Evolutionary conservation across 208 protist species (phyloP).

Genomic region (Acanthamoeba rhysodes): DNA sequence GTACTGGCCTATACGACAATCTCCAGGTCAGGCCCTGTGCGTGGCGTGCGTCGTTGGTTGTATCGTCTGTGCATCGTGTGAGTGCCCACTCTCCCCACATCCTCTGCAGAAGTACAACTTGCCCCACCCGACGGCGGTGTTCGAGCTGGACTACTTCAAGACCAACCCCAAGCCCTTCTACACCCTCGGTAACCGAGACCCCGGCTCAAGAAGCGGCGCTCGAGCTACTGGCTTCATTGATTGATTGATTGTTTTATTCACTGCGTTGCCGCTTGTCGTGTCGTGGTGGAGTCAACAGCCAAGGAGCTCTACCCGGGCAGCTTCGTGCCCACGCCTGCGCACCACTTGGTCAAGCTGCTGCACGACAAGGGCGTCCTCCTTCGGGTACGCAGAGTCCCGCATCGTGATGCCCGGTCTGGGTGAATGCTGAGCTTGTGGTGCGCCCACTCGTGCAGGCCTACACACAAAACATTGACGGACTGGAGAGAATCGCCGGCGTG

Average conservation of each 20-base stretch:
- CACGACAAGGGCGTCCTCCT: conserved; percentile 80
- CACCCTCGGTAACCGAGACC: conserved; percentile 34
- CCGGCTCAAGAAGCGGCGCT: background rate
- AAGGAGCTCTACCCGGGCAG: conserved; percentile 85
- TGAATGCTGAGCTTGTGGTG: background rate
- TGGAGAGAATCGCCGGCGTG: conserved; percentile 85
- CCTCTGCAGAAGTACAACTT: conserved; percentile 93
- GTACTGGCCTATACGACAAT: conserved; percentile 95
- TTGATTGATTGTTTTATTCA: conserved; percentile 90
- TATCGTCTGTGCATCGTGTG: background rate
- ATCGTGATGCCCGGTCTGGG: conserved; percentile 91
- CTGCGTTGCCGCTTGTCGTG: too few relatives aligned
- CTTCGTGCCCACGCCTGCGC: conserved; percentile 83
- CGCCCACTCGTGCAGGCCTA: conserved; percentile 85
- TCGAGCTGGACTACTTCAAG: conserved; percentile 86
- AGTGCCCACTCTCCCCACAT: background rate
- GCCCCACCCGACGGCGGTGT: conserved; percentile 89
- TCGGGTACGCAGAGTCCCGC: background rate
- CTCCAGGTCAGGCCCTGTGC: conserved; percentile 73
- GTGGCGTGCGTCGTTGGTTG: background rate
- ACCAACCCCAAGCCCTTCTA: conserved; percentile 82
- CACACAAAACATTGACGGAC: conserved; percentile 89
- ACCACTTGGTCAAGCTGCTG: conserved; percentile 86
- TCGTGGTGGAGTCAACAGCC: conserved; percentile 85
- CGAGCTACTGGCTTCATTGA: background rate